phyloP scores from a whole-genome alignment of 306 rosid species.

The Malus orientalis region DNA sequence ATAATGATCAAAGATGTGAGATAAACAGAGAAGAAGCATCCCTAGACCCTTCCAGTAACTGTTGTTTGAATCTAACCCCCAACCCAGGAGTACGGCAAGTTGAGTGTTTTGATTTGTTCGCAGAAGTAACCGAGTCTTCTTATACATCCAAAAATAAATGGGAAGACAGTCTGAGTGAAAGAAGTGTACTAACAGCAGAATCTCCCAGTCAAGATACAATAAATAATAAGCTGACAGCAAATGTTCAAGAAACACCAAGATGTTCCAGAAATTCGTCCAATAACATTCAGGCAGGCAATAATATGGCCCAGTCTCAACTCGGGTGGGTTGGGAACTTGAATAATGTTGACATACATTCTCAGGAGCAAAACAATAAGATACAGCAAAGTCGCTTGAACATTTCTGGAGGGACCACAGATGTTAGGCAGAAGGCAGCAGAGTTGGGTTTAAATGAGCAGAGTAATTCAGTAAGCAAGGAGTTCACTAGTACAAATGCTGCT shows the following conservation, averaged over 20 bases:
- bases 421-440: slow-evolving; percentile 26
- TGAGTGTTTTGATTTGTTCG: slow-evolving; percentile 36
- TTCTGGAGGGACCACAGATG: slow-evolving; percentile 31
- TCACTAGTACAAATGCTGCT: slow-evolving; percentile 39
- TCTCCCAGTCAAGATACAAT: slow-evolving; percentile 26
- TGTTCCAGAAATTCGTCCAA: slow-evolving; percentile 17
- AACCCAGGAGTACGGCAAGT: slow-evolving; percentile 31
- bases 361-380: slow-evolving; percentile 16
- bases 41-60: slow-evolving; percentile 19
- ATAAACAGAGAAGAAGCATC: slow-evolving; percentile 32
- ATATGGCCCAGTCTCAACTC: slow-evolving; percentile 27
- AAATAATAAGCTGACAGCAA: slow-evolving; percentile 9
- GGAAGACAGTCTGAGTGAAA: slow-evolving; percentile 31
- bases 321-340: slow-evolving; percentile 16
- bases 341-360: slow-evolving; percentile 11
- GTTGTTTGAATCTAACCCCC: slow-evolving; percentile 24
- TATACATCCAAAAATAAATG: slow-evolving; percentile 33
- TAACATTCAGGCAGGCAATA: slow-evolving; percentile 11
- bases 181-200: slow-evolving; percentile 42
- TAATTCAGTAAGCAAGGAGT: slow-evolving; percentile 27
- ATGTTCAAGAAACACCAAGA: slow-evolving; percentile 20
- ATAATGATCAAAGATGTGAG: slow-evolving; percentile 26
- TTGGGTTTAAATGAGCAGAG: slow-evolving; percentile 24
- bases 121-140: slow-evolving; percentile 32
- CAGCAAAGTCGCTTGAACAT: slow-evolving; percentile 12